These are phyloP conservation scores for Mortierella sp. DNA, from an alignment of 371 early-diverging fungal genomes.

Conservation along the genomic window DNA sequence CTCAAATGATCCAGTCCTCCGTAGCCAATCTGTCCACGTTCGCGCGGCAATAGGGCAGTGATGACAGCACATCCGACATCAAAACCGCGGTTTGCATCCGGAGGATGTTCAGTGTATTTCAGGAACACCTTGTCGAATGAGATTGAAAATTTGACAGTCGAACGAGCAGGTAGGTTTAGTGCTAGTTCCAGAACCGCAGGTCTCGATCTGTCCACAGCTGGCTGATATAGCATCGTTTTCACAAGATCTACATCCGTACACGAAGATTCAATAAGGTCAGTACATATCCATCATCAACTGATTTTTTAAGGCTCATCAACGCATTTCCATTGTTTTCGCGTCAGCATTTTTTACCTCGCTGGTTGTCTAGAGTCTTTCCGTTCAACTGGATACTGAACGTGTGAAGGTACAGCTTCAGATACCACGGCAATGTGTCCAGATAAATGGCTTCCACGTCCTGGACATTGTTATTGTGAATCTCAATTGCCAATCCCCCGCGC, in stretches of 20 bases:
- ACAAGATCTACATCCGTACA: slow-evolving; percentile 54
- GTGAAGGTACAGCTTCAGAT: slow-evolving; percentile 88
- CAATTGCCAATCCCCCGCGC: slow-evolving; percentile 82
- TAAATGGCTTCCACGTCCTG: slow-evolving; percentile 65
- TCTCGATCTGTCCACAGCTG: slow-evolving; percentile 82
- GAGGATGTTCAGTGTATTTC: slow-evolving; percentile 95
- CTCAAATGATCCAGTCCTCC: slow-evolving; percentile 43
- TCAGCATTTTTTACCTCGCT: slow-evolving; percentile 16
- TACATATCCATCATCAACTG: background rate
- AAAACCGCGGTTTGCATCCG: slow-evolving; percentile 96
- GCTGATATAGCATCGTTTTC: slow-evolving; percentile 69
- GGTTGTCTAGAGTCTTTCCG: slow-evolving; percentile 31
- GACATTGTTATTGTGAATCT: slow-evolving; percentile 73
- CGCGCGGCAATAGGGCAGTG: slow-evolving; percentile 35
- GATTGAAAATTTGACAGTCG: slow-evolving; percentile 72
- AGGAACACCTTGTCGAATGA: slow-evolving; percentile 92
- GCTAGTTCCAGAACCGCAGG: slow-evolving; percentile 85
- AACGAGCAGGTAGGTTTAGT: slow-evolving; percentile 75
- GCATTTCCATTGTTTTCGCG: no score
- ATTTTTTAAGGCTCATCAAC: background rate
- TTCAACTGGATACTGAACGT: slow-evolving; percentile 74
- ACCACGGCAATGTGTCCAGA: slow-evolving; percentile 92
- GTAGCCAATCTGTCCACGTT: slow-evolving; percentile 38
- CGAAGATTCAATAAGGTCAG: background rate
- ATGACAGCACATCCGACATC: slow-evolving; percentile 80